These are phyloP conservation scores for Dactylellina parvicollis DNA, from an alignment of 2,329 filamentous ascomycete genomes.

Conservation along the genomic window DNA sequence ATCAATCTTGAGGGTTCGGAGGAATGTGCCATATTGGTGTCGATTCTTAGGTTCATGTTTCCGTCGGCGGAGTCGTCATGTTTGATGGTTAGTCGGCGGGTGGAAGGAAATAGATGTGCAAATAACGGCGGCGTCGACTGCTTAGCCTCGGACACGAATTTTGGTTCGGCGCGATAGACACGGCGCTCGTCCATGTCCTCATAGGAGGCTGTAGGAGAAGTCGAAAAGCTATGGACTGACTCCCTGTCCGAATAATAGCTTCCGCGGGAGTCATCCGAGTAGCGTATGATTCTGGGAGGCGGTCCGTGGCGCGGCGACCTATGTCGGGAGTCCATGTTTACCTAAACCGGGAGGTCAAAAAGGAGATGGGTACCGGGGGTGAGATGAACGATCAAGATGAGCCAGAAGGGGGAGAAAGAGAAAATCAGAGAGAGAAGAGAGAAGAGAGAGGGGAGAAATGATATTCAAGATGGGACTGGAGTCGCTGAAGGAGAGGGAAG, in stretches of 20 bases:
- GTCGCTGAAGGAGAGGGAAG: background rate
- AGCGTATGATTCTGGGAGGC: conserved; percentile 40
- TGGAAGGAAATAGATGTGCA: conserved; percentile 83
- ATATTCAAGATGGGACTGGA: background rate
- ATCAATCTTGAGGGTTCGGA: conserved; percentile 71
- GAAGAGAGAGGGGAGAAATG: background rate
- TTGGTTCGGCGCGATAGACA: conserved; percentile 46
- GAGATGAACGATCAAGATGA: background rate
- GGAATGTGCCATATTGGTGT: conserved; percentile 73
- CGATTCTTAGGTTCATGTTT: conserved; percentile 94
- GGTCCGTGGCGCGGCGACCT: conserved; percentile 13
- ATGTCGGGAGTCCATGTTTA: conserved; percentile 42
- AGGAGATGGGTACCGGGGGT: background rate
- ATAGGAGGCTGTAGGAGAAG: conserved; percentile 48
- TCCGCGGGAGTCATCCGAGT: conserved; percentile 50
- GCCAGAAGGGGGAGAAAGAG: background rate
- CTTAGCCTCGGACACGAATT: conserved; percentile 68
- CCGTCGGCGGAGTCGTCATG: conserved; percentile 95
- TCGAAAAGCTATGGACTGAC: conserved; percentile 41
- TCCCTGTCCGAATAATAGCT: conserved; percentile 51
- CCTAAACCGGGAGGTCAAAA: background rate
- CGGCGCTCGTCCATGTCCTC: conserved; percentile 42
- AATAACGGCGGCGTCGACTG: conserved; percentile 85
- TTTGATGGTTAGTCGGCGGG: conserved; percentile 79
- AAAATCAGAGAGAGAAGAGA: background rate